Base-by-base conservation (phyloP, 768 basidiomycete genomes). In the Russula dissimulans region DNA sequence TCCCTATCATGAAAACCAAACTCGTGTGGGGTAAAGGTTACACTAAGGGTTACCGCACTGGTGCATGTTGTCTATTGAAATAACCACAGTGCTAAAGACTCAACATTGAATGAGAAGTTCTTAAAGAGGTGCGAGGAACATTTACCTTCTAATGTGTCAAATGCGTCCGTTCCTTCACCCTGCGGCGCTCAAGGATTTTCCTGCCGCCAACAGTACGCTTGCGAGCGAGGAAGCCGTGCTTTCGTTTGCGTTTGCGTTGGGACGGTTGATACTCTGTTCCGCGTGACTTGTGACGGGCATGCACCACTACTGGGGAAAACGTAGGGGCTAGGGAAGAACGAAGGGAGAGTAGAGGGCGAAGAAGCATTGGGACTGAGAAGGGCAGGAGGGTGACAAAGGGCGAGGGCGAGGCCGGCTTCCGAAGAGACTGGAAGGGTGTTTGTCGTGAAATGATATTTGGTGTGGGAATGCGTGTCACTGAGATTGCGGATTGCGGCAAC, bases 181-280 rank as follows among this genome's bases (percentile, higher is more conserved):
- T 76, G 58, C 95, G 81, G 55, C 89, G 78, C 26, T 71, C 78
- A 54, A 97, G 75, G 45, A 91, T 81, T 67, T 81, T 90, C 64
- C 86, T 81, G 3, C 92, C 93, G 39, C 81, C 76, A 26, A 80
- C 78, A 9, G 78, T 82, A 66, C 79, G 79, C 71, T 87, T 84
- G 60, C 94, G 76, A 0, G 86, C 81, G 38, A 98, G 79, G 72
- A 95, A 98, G 6, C 95, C 95, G 69, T 91, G 89, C 70, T 87
- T 92, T 67, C 92, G 80, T 77, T 98, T 98, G 66, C 95, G 77
- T 69, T 89, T 90, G 44, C 94, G 81, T 72, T 95, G 93, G 0
- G 89, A 92, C n/a, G 95, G 95, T 71, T 97, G 95, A 68, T 97
- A 98, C 73, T 95, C 91, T n/a, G 83, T 81, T 46, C 95, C 95